phyloP scores from a whole-genome alignment of 371 early-diverging fungal species.

The Mortierella sp. region DNA sequence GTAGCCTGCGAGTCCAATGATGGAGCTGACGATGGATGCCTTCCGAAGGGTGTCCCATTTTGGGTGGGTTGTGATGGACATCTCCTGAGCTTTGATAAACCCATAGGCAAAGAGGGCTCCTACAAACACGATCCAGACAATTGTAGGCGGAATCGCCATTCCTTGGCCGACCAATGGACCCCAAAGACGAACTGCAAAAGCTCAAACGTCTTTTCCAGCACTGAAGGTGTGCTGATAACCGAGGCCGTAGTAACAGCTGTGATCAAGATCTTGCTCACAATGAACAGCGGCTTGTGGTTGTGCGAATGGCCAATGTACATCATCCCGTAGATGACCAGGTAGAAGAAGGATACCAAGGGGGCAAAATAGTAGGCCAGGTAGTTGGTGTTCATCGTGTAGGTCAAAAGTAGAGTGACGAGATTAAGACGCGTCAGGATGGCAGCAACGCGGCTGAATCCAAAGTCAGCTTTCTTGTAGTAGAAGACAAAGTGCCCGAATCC shows the following conservation, averaged over 20 bases:
- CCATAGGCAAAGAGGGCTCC: slow-evolving; percentile 66
- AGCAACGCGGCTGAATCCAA: slow-evolving; percentile 66
- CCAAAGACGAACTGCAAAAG: slow-evolving; percentile 55
- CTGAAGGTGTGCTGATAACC: slow-evolving; percentile 57
- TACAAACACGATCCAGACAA: slow-evolving; percentile 67
- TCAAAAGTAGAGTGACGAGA: slow-evolving; percentile 70
- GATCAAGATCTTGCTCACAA: slow-evolving; percentile 62
- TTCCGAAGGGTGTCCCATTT: slow-evolving; percentile 55
- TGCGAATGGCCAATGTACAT: slow-evolving; percentile 64
- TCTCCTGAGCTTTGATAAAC: slow-evolving; percentile 58
- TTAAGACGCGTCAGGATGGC: slow-evolving; percentile 76
- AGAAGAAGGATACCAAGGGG: slow-evolving; percentile 79
- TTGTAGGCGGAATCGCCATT: slow-evolving; percentile 74
- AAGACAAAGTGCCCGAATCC: slow-evolving; percentile 82
- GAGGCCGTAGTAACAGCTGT: slow-evolving; percentile 54
- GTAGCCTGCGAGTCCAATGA: slow-evolving; percentile 57
- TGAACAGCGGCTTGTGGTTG: slow-evolving; percentile 58
- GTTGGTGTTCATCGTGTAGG: slow-evolving; percentile 73
- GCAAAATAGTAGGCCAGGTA: slow-evolving; percentile 82
- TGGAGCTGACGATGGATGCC: slow-evolving; percentile 42
- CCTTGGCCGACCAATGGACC: slow-evolving; percentile 65
- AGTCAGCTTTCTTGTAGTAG: slow-evolving; percentile 76
- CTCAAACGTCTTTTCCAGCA: slow-evolving; percentile 58
- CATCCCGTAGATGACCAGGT: slow-evolving; percentile 70
- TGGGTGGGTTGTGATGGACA: slow-evolving; percentile 55